Evolutionary conservation across 2,329 filamentous ascomycete species (phyloP).

Genomic region (Lachnellula occidentalis): DNA sequence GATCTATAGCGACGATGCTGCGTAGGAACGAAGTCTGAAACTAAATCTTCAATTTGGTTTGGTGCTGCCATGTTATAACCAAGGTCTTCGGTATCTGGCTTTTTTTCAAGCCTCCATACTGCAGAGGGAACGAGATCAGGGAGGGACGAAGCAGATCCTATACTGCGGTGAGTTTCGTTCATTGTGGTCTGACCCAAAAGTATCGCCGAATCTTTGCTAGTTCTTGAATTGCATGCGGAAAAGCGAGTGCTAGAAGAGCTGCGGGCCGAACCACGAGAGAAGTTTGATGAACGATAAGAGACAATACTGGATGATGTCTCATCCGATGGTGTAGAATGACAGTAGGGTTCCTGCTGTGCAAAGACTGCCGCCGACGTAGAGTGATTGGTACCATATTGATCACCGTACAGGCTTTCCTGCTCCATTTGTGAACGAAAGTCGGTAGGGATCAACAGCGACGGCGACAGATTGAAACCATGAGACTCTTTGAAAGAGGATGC

Average conservation of each 20-base stretch:
- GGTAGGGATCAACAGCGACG: slow-evolving; percentile 55
- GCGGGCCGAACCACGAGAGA: slow-evolving; percentile 26
- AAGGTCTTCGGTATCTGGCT: slow-evolving; percentile 2
- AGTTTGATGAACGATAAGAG: slow-evolving; percentile 29
- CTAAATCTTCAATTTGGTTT: background rate
- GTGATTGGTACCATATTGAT: slow-evolving; percentile 20
- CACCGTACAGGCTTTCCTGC: slow-evolving; percentile 27
- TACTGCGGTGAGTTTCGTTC: slow-evolving; percentile 23
- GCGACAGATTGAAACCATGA: slow-evolving; percentile 54
- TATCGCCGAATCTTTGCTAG: slow-evolving; percentile 28
- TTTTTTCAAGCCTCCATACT: slow-evolving; percentile 16
- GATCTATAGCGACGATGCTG: slow-evolving; percentile 18
- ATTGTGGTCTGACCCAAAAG: slow-evolving; percentile 19
- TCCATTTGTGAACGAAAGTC: slow-evolving; percentile 53
- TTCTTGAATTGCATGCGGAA: slow-evolving; percentile 21
- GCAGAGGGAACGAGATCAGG: slow-evolving; percentile 27
- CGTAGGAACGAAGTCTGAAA: background rate
- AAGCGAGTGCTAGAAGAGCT: slow-evolving; percentile 27
- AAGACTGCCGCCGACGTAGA: slow-evolving; percentile 21
- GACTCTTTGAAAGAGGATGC: slow-evolving; percentile 53
- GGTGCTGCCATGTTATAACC: background rate
- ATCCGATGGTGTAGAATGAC: slow-evolving; percentile 26
- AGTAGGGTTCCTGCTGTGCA: slow-evolving; percentile 19
- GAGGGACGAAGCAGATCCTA: slow-evolving; percentile 27
- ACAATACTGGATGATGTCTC: slow-evolving; percentile 26